Percentiles rank a stretch among this genome's conserved stretches.
These are phyloP conservation scores for Sugiyamaella valdiviana DNA, from an alignment of 805 yeast genomes.

Conservation along the genomic window DNA sequence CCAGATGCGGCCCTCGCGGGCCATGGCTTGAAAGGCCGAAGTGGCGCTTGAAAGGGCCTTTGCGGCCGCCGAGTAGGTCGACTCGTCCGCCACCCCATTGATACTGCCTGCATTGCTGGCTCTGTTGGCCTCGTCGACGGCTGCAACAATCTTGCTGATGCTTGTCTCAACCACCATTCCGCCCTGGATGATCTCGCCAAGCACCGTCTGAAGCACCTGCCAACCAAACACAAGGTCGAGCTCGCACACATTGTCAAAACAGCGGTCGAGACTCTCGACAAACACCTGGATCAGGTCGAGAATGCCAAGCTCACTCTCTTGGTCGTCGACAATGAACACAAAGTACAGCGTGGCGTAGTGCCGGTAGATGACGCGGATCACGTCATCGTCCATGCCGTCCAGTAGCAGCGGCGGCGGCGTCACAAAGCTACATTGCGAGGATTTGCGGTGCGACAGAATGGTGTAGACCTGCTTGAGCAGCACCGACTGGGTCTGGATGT, in stretches of 20 bases:
- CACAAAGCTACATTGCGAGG: slow-evolving; percentile 78
- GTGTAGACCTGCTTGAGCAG: slow-evolving; percentile 77
- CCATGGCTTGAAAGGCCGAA: slow-evolving; percentile 22
- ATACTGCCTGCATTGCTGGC: slow-evolving; percentile 13
- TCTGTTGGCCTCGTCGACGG: slow-evolving; percentile 36
- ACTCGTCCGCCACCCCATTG: slow-evolving; percentile 15
- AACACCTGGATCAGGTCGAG: slow-evolving; percentile 92
- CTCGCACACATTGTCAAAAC: slow-evolving; percentile 93
- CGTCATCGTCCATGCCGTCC: slow-evolving; percentile 50
- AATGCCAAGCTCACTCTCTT: slow-evolving; percentile 90
- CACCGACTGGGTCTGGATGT: slow-evolving; percentile 71
- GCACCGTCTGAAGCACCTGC: slow-evolving; percentile 89
- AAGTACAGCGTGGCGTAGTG: slow-evolving; percentile 95
- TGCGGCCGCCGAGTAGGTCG: slow-evolving; percentile 19
- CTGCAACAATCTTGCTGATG: slow-evolving; percentile 68
- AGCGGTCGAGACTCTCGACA: slow-evolving; percentile 88
- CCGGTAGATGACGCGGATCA: slow-evolving; percentile 82
- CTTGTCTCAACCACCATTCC: slow-evolving; percentile 97
- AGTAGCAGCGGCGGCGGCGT: slow-evolving; percentile 77
- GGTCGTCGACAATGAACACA: slow-evolving; percentile 92
- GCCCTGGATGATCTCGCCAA: slow-evolving; percentile 85
- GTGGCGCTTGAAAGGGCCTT: slow-evolving; percentile 25
- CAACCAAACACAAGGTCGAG: slow-evolving; percentile 96
- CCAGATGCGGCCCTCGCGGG: slow-evolving; percentile 24
- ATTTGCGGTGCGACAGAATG: slow-evolving; percentile 62